These are phyloP conservation scores for Schizosaccharomyces cryophilus DNA, from an alignment of 805 yeast genomes.

Conservation along the genomic window DNA sequence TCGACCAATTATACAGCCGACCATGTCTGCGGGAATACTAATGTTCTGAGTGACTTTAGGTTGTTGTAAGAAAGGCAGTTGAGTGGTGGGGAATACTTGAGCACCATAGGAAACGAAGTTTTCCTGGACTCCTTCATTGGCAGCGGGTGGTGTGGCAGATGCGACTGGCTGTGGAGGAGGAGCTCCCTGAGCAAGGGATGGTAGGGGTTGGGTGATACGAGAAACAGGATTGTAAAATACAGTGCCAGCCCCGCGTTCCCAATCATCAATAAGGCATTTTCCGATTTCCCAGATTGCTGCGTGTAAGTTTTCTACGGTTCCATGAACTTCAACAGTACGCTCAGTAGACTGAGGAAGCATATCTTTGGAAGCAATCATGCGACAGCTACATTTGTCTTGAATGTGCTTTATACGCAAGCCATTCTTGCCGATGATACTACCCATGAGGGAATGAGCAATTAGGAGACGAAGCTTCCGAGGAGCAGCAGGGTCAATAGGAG, in stretches of 20 bases:
- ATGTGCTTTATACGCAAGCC: conserved; percentile 61
- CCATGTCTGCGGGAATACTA: conserved; percentile 50
- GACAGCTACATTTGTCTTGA: conserved; percentile 41
- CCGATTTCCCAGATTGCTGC: conserved; percentile 33
- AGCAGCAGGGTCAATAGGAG: background rate
- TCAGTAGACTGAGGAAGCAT: conserved; percentile 62
- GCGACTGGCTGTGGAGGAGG: background rate
- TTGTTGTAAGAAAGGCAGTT: background rate
- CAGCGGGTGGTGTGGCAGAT: conserved; percentile 4
- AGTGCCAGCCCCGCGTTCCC: conserved; percentile 39
- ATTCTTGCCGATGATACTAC: conserved; percentile 64
- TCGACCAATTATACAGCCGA: conserved; percentile 75
- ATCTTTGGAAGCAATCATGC: conserved; percentile 71
- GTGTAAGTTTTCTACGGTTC: conserved; percentile 38
- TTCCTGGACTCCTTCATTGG: background rate
- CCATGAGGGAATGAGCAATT: conserved; percentile 67
- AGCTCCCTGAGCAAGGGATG: background rate
- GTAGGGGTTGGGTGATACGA: conserved; percentile 3
- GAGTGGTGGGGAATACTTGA: background rate
- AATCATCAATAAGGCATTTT: conserved; percentile 52
- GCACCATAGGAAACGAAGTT: background rate
- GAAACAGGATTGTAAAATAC: conserved; percentile 33
- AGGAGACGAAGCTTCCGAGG: conserved; percentile 18
- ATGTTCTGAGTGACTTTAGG: conserved; percentile 10
- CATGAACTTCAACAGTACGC: conserved; percentile 69